A percentile compares a stretch with the other conserved stretches of the same genome.
Evolutionary conservation across 2,329 filamentous ascomycete species (phyloP).

Genomic region (Cladobotryum protrusum): DNA sequence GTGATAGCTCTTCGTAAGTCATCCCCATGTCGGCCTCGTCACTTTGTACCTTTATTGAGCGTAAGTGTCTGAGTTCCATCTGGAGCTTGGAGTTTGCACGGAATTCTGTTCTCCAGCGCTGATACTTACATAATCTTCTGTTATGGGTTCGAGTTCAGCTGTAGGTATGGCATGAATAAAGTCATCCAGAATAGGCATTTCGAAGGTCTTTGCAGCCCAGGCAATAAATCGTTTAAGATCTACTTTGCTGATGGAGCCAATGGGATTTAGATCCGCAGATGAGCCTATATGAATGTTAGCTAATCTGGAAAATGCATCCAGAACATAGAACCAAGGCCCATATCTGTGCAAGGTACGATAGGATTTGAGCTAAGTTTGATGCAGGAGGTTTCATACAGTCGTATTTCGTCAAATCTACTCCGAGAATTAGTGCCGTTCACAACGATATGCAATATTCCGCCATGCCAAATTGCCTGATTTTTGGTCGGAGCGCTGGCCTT

Average conservation of each 20-base stretch:
- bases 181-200: slow-evolving; percentile 54
- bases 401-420: slow-evolving; percentile 28
- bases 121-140: slow-evolving; percentile 22
- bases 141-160: slow-evolving; percentile 43
- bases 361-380: no score
- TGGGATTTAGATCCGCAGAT: slow-evolving; percentile 36
- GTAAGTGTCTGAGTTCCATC: no score
- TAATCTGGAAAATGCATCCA: no score
- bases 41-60: slow-evolving; percentile 27
- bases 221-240: slow-evolving; percentile 58
- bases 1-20: slow-evolving; percentile 35
- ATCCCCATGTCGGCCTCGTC: slow-evolving; percentile 40
- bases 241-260: slow-evolving; percentile 40
- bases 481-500: no score
- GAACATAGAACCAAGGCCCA: no score
- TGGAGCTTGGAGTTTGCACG: not conserved
- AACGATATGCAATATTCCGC: no score
- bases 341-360: no score
- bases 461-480: no score
- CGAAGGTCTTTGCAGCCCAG: slow-evolving; percentile 49
- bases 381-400: no score
- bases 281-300: no score
- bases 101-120: no score
- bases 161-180: slow-evolving; percentile 56
- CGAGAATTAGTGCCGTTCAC: no score